These are phyloP conservation scores for Candida nemodendra DNA, from an alignment of 805 yeast species.

Conservation along the genomic window DNA sequence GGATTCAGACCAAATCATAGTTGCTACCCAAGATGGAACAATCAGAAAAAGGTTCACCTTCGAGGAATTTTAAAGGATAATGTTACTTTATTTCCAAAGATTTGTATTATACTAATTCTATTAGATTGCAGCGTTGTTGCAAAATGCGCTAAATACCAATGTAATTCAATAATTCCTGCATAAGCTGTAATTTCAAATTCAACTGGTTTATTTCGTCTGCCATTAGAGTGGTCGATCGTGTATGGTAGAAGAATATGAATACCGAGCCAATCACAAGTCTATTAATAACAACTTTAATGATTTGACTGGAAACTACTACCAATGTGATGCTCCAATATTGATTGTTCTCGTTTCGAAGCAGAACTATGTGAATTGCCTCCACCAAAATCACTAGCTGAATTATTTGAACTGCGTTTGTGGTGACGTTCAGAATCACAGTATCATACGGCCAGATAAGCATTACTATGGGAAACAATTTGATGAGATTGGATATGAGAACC, in stretches of 20 bases:
- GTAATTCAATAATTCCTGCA: constrained; percentile 21
- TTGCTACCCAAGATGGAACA: constrained; percentile 42
- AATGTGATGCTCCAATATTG: constrained; percentile 31
- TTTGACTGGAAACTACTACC: constrained; percentile 26
- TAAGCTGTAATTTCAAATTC: constrained; percentile 17
- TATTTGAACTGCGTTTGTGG: constrained; percentile 32
- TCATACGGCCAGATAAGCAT: constrained; percentile 98
- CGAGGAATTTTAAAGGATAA: constrained; percentile 28
- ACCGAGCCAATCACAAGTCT: constrained; percentile 22
- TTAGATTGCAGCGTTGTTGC: too few relatives aligned
- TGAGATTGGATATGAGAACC: constrained; percentile 70
- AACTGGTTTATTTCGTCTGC: constrained; percentile 29
- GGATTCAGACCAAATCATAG: constrained; percentile 53
- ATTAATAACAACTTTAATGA: constrained; percentile 20
- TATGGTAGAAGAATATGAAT: constrained; percentile 20
- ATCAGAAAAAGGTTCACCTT: constrained; percentile 27
- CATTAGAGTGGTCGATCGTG: constrained; percentile 19
- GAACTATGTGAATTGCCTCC: constrained; percentile 33
- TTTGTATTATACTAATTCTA: too few relatives aligned
- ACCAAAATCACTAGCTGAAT: constrained; percentile 31
- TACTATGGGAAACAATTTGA: constrained; percentile 83
- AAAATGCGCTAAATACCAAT: constrained; percentile 3
- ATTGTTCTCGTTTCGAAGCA: constrained; percentile 24
- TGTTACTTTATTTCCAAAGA: too few relatives aligned
- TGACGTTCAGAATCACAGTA: constrained; percentile 50